Evolutionary conservation across 176 grass and related monocot genomes (phyloP), one percentile per base, ranked within the genome.

Genomic region (Guadua angustifolia): DNA sequence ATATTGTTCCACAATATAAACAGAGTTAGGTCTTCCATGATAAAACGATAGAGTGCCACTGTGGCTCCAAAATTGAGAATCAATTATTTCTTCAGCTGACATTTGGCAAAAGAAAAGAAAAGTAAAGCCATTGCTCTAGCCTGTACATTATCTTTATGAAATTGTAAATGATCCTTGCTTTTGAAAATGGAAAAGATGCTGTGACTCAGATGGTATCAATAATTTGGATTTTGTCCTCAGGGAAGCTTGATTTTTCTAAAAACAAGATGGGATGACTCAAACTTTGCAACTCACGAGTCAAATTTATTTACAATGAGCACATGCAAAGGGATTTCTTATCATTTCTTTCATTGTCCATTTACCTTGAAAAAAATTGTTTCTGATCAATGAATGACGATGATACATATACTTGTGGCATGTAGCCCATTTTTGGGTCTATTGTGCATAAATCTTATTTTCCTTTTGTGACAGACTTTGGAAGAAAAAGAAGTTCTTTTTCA

Each of bases 1-100:
- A 64, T 73, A n/a, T 79, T 79, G 33, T 52, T 40, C 24, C n/a
- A 42, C n/a, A 61, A 38, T 74, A 49, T 78, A 25, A 52, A 25
- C 26, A 62, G 59, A 9, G 1, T 21, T 26, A 61, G 32, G 53
- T 4, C 16, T 35, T 53, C 57, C 39, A 57, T 43, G 22, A 55
- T 73, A 11, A 53, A 32, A 42, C 8, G 2, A 42, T 53, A 29
- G 11, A 19, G 5, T 66, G 5, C 11, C 24, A 18, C 26, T 56
- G 11, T 9, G 3, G 2, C 24, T 66, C 60, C 52, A 35, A 87
- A 17, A 25, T 40, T 68, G 71, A 25, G 47, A 47, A 38, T 66
- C 9, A 21, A 0, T 56, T 40, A 13, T 84, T 26, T 67, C 36
- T 66, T 67, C 11, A 45, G 16, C 49, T 44, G 5, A 47, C 2